Conservation (phyloP, 306 rosid genomes). For the Ochetophila trinervis region DNA sequence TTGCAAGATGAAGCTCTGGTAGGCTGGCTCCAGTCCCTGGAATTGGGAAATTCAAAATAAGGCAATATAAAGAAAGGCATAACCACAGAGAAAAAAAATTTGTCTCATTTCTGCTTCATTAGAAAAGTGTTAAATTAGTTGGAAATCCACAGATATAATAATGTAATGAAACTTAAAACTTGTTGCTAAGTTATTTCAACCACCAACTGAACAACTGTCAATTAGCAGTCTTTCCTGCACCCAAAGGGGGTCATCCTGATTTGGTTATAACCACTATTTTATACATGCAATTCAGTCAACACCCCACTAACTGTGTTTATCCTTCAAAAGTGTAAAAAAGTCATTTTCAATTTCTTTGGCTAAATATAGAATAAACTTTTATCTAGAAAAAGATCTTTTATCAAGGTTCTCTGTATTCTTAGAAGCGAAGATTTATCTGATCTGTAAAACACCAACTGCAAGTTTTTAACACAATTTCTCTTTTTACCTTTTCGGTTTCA, state of each 20-base stretch:
- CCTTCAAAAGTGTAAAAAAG: no score
- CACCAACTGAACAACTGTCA: neutral
- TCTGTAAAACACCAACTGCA: no score
- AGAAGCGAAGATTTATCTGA: no score
- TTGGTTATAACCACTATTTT: no score
- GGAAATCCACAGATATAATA: neutral
- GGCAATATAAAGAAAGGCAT: conserved; percentile 5
- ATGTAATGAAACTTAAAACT: neutral
- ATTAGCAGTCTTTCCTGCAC: neutral
- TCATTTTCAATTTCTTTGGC: no score
- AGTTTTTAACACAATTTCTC: no score
- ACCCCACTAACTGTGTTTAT: no score
- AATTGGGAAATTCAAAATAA: conserved; percentile 13
- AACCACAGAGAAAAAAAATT: neutral
- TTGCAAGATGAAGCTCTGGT: conserved; percentile 78
- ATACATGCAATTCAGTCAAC: no score
- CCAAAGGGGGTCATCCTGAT: neutral
- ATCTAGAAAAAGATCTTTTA: no score
- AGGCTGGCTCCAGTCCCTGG: conserved; percentile 29
- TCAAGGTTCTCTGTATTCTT: no score
- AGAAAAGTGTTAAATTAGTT: neutral
- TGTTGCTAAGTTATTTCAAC: neutral
- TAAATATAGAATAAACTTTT: no score
- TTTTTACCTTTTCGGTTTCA: no score
- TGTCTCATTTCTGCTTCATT: neutral